A percentile compares a stretch with the other conserved stretches of the same genome.
These are phyloP conservation scores for Aspergillus uvarum DNA, from an alignment of 2,329 filamentous ascomycete genomes.

Conservation along the genomic window DNA sequence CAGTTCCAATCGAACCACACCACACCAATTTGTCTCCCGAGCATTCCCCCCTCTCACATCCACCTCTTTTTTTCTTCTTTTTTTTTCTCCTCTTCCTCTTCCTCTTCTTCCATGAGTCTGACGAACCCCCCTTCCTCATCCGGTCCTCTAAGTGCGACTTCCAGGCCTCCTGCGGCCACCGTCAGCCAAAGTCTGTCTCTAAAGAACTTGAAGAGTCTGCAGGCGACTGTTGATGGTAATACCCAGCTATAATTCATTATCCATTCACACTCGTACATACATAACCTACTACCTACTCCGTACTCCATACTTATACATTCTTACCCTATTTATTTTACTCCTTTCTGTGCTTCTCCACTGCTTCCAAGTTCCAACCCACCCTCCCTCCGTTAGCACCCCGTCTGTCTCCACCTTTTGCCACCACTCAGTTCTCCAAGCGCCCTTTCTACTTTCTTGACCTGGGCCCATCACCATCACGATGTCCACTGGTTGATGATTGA, in stretches of 20 bases:
- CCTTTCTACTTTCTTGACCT: conserved; percentile 10
- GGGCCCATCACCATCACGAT: conserved; percentile 10
- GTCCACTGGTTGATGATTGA: conserved; percentile 10
- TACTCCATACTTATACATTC: too few relatives aligned
- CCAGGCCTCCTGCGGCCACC: conserved; percentile 33
- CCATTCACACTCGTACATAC: not conserved
- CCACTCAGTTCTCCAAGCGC: conserved; percentile 1
- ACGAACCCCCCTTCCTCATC: conserved; percentile 44
- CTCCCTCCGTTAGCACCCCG: conserved; percentile 1
- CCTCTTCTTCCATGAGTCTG: conserved; percentile 38
- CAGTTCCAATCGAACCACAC: conserved; percentile 2
- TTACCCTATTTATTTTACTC: conserved; percentile 5
- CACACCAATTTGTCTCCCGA: conserved; percentile 12
- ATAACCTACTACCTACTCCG: too few relatives aligned
- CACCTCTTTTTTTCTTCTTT: not conserved
- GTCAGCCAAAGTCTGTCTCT: conserved; percentile 36
- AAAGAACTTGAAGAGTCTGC: conserved; percentile 40
- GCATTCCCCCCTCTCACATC: too few relatives aligned
- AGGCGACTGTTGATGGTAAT: conserved; percentile 50
- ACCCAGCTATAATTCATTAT: conserved; percentile 19
- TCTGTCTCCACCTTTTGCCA: conserved; percentile 9
- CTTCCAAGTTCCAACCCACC: not conserved
- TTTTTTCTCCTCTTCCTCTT: conserved; percentile 2
- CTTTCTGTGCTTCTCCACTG: conserved; percentile 8
- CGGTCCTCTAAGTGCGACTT: conserved; percentile 39